phyloP scores from a whole-genome alignment of 2,329 filamentous ascomycete genomes.

The Apiospora pterosperma region DNA sequence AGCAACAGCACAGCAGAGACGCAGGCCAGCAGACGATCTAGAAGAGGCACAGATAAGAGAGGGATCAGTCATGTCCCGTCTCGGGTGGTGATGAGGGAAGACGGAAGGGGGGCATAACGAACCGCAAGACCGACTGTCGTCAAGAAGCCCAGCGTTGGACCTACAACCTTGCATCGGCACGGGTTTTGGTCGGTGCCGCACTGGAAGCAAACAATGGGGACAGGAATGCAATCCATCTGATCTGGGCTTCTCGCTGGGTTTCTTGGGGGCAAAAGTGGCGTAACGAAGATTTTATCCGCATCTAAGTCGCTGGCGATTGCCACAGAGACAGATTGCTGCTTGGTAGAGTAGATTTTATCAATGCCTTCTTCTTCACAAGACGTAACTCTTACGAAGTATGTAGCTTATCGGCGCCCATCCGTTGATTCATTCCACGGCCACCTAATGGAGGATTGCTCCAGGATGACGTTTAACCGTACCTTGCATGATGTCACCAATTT shows the following conservation, averaged over 20 bases:
- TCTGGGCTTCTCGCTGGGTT: background rate
- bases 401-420: background rate
- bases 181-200: slow-evolving; percentile 13
- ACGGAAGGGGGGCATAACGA: background rate
- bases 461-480: background rate
- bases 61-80: no score
- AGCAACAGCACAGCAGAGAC: slow-evolving; percentile 12
- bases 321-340: no score
- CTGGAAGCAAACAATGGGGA: slow-evolving; percentile 13
- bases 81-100: background rate
- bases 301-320: no score
- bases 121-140: slow-evolving; percentile 10
- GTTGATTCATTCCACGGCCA: background rate
- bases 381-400: background rate
- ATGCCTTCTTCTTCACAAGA: background rate
- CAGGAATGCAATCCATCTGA: slow-evolving; percentile 8
- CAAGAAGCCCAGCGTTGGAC: slow-evolving; percentile 12
- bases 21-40: slow-evolving; percentile 14
- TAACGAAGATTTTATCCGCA: background rate
- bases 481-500: background rate
- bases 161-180: slow-evolving; percentile 14
- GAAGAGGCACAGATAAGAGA: background rate
- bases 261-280: background rate
- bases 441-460: background rate
- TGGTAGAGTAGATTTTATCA: background rate